A percentile compares a stretch with the other conserved stretches of the same genome.
Conservation (phyloP, 495 filamentous ascomycete genomes). For the Penicillium argentinense region DNA sequence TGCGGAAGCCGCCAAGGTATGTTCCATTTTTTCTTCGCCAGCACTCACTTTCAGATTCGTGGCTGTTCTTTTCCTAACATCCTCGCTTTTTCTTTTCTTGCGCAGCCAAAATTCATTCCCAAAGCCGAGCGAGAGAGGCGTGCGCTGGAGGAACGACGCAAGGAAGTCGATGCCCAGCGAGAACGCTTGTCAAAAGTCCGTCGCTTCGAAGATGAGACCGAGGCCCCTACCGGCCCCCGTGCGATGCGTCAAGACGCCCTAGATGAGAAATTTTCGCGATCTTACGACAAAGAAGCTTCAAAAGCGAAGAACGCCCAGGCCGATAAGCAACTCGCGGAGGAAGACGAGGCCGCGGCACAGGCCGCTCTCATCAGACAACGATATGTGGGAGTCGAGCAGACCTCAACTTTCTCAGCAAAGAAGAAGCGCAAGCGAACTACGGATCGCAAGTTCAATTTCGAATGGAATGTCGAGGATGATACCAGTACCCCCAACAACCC, state of each 20-base stretch:
- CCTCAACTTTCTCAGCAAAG: conserved; percentile 89
- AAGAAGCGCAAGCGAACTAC: conserved; percentile 94
- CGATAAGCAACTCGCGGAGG: conserved; percentile 57
- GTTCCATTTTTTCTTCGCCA: conserved; percentile 7
- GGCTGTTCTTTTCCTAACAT: too few relatives aligned
- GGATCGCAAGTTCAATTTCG: conserved; percentile 98
- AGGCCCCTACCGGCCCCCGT: conserved; percentile 80
- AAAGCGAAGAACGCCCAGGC: conserved; percentile 40
- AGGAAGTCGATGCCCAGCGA: conserved; percentile 75
- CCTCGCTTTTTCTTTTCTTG: conserved; percentile 21
- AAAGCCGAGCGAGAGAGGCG: conserved; percentile 86
- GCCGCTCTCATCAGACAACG: conserved; percentile 74
- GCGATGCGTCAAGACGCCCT: conserved; percentile 62
- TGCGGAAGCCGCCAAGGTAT: conserved; percentile 72
- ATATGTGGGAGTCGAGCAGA: conserved; percentile 91
- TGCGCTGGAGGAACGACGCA: conserved; percentile 78
- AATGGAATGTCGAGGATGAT: conserved; percentile 96
- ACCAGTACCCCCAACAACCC: conserved; percentile 90
- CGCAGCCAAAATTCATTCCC: conserved; percentile 84
- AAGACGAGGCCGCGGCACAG: conserved; percentile 65
- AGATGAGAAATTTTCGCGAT: conserved; percentile 36
- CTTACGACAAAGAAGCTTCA: conserved; percentile 55
- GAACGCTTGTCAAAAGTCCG: too few relatives aligned
- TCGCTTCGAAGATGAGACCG: too few relatives aligned
- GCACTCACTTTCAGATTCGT: neutral